Percentiles rank a stretch among this genome's conserved stretches.
These are phyloP conservation scores for Thelephora aurantiotincta DNA, from an alignment of 768 basidiomycete species.

Conservation along the genomic window DNA sequence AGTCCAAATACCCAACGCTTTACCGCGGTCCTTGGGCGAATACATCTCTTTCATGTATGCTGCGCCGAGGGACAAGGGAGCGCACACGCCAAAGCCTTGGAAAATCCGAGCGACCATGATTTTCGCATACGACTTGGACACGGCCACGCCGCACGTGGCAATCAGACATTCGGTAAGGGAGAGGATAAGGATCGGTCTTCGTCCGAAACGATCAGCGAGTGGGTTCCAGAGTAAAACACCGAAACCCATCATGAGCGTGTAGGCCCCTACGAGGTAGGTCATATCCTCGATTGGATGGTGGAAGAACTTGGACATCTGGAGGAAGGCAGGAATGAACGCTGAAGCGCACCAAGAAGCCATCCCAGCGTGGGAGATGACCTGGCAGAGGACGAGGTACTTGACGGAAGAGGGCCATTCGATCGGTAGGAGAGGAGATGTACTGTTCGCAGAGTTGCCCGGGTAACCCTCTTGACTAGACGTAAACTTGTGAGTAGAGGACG, in stretches of 20 bases:
- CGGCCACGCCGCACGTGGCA: neutral
- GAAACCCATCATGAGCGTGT: neutral
- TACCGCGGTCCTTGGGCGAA: neutral
- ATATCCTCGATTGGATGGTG: neutral
- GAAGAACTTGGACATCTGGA: neutral
- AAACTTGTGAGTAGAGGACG: too few relatives aligned
- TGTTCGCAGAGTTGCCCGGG: too few relatives aligned
- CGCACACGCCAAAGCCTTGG: neutral
- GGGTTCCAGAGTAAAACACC: neutral
- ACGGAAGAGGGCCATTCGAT: neutral
- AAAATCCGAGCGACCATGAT: neutral
- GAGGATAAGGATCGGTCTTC: neutral
- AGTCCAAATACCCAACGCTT: neutral
- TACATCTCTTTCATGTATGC: neutral
- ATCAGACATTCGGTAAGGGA: neutral
- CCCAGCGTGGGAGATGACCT: neutral
- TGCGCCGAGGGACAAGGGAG: neutral
- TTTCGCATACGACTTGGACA: neutral
- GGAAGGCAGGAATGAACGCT: neutral
- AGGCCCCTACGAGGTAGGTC: neutral
- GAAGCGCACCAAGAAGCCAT: constrained; percentile 1
- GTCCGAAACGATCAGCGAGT: neutral
- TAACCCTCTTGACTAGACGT: too few relatives aligned
- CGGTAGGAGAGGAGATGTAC: neutral
- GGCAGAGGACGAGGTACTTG: neutral